Evolutionary conservation across 2,329 filamentous ascomycete genomes (phyloP), one percentile per base, ranked within the genome.

Genomic region (Aspergillus sojae): DNA sequence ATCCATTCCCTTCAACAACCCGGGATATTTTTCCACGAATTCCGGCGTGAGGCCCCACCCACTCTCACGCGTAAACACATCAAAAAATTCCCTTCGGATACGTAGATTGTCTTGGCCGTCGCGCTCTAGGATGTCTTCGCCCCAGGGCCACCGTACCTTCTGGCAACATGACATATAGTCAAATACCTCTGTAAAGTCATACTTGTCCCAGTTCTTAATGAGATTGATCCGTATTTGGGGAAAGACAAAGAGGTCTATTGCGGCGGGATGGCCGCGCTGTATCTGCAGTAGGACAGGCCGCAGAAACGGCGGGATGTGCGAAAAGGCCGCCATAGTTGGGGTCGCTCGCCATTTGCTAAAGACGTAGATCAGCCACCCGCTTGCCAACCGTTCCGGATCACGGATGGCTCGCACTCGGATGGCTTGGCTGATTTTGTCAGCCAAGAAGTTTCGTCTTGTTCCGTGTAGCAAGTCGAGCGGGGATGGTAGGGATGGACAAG

Each of bases 21-120:
- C 60, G 3, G 65, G 65, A 39, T 62, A 65, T 34, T 55, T 54
- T 5, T 65, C 57, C n/a, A 66, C 62, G 30, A 66, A 66, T 36
- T 66, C 64, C 14, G 56, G 41, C 32, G 64, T 66, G 23, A 66
- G 23, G 4, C 64, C 64, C 62, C 64, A 66, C n/a, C 64, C 64
- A 41, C 48, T 50, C 23, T 54, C 60, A 3, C 26, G n/a, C 4
- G 26, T 61, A 57, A 66, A 66, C 2, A 57, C 48, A 10, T 65
- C 57, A 12, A 57, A 54, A 34, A 64, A 66, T 3, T 59, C 57
- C 48, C 16, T 26, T 6, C 57, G 14, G 14, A 65, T 57, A 16
- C 34, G 41, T 19, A 66, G 16, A 2, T 59, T 53, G 56, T 66
- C 54, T 12, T 62, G 41, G 9, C 11, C 55, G 45, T 66, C 62